phyloP scores from a whole-genome alignment of 2,329 filamentous ascomycete species.

The Colletotrichum cordylinicola region DNA sequence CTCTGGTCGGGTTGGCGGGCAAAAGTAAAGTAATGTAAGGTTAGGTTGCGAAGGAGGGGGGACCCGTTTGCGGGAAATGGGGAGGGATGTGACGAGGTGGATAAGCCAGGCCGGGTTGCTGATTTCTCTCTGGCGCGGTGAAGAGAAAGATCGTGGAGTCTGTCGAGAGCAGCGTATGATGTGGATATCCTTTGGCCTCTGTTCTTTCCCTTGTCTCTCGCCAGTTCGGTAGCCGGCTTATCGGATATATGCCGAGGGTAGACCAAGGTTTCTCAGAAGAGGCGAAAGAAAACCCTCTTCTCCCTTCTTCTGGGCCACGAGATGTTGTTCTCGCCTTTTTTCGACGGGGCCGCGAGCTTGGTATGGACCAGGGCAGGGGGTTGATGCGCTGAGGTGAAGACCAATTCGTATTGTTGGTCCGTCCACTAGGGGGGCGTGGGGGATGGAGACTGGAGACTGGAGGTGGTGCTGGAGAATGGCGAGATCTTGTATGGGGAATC shows the following conservation, averaged over 20 bases:
- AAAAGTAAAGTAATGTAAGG: neutral
- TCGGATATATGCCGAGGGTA: slow-evolving; percentile 14
- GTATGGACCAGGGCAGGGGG: slow-evolving; percentile 1
- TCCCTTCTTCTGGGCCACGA: neutral
- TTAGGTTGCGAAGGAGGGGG: neutral
- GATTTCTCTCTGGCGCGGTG: neutral
- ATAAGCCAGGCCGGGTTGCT: neutral
- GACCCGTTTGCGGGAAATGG: neutral
- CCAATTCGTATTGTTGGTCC: slow-evolving; percentile 19
- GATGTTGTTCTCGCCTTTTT: slow-evolving; percentile 12
- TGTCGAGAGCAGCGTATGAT: neutral
- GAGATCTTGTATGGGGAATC: slow-evolving; percentile 11
- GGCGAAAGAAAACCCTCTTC: slow-evolving; percentile 4
- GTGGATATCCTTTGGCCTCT: neutral
- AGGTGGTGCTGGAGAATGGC: slow-evolving; percentile 3
- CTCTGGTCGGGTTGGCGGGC: slow-evolving; percentile 1
- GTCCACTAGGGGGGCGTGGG: slow-evolving; percentile 2
- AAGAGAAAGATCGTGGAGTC: slow-evolving; percentile 8
- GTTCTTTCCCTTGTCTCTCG: neutral
- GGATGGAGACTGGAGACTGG: neutral
- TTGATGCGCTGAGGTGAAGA: slow-evolving; percentile 16
- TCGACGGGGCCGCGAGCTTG: slow-evolving; percentile 15
- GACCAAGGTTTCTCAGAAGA: neutral
- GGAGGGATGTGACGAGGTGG: slow-evolving; percentile 2
- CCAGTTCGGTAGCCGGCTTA: neutral